phyloP scores from a whole-genome alignment of 1,139 yeast species.

The Yamadazyma triangularis region DNA sequence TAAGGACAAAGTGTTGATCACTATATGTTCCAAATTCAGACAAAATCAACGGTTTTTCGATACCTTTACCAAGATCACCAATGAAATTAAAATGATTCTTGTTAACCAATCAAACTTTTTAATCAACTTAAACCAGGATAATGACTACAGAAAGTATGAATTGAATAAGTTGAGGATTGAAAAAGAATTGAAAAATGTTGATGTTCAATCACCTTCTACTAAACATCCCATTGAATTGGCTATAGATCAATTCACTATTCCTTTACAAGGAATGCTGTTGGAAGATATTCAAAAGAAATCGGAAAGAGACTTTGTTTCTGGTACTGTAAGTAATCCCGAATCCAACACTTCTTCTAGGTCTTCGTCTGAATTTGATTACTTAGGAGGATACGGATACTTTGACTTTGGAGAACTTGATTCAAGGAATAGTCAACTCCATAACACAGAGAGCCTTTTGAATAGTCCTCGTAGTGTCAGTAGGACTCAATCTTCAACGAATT shows the following conservation, averaged over 20 bases:
- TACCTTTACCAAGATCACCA: slow-evolving; percentile 57
- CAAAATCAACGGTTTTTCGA: slow-evolving; percentile 66
- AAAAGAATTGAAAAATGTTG: slow-evolving; percentile 30
- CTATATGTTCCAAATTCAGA: slow-evolving; percentile 70
- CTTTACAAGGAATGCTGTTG: too few relatives aligned
- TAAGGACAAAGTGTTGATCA: slow-evolving; percentile 52
- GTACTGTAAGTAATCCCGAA: neutral
- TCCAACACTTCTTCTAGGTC: slow-evolving; percentile 7
- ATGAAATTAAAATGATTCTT: slow-evolving; percentile 48
- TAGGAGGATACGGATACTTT: slow-evolving; percentile 75
- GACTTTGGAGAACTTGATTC: slow-evolving; percentile 57
- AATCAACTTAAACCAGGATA: slow-evolving; percentile 28
- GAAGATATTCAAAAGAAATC: slow-evolving; percentile 8
- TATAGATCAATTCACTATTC: slow-evolving; percentile 16
- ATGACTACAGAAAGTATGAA: slow-evolving; percentile 30
- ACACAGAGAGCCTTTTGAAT: slow-evolving; percentile 17
- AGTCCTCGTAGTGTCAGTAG: slow-evolving; percentile 19
- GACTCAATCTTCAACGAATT: slow-evolving; percentile 29
- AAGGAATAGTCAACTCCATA: slow-evolving; percentile 10
- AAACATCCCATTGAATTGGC: slow-evolving; percentile 36
- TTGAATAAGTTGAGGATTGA: slow-evolving; percentile 32
- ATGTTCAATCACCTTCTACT: slow-evolving; percentile 25
- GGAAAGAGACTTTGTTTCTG: too few relatives aligned
- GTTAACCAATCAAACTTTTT: slow-evolving; percentile 32
- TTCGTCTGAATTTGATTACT: slow-evolving; percentile 26